These are phyloP conservation scores for Coemansia biformis DNA, from an alignment of 192 early-diverging fungal genomes.

Conservation along the genomic window DNA sequence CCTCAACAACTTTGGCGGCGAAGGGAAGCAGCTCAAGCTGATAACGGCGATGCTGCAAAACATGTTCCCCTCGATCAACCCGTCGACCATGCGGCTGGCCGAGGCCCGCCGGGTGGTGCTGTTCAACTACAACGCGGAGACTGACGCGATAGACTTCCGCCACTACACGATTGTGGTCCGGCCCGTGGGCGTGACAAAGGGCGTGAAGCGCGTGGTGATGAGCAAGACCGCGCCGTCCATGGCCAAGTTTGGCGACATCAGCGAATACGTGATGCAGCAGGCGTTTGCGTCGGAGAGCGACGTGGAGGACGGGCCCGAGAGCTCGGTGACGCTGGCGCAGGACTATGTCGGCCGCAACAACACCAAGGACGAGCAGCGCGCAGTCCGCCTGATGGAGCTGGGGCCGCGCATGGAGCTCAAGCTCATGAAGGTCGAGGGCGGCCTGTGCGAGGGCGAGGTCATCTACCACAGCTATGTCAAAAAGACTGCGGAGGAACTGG, in stretches of 20 bases:
- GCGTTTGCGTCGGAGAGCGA: slow-evolving; percentile 85
- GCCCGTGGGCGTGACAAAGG: slow-evolving; percentile 82
- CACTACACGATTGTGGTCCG: slow-evolving; percentile 89
- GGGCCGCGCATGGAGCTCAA: slow-evolving; percentile 85
- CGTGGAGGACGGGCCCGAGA: slow-evolving; percentile 84
- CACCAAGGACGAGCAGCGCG: slow-evolving; percentile 71
- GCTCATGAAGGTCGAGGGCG: slow-evolving; percentile 84
- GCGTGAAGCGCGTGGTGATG: slow-evolving; percentile 78
- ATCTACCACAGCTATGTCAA: slow-evolving; percentile 77
- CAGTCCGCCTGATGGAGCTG: slow-evolving; percentile 79
- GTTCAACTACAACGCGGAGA: slow-evolving; percentile 83
- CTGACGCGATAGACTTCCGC: slow-evolving; percentile 82
- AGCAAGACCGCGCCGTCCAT: slow-evolving; percentile 70
- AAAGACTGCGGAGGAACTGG: slow-evolving; percentile 70
- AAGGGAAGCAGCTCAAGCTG: slow-evolving; percentile 64
- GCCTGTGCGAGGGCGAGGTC: slow-evolving; percentile 88
- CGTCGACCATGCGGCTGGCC: slow-evolving; percentile 86
- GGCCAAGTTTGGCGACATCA: slow-evolving; percentile 77
- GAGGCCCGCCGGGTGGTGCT: slow-evolving; percentile 88
- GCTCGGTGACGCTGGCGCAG: slow-evolving; percentile 77
- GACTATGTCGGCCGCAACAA: slow-evolving; percentile 75
- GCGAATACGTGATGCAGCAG: slow-evolving; percentile 84
- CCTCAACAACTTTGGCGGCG: slow-evolving; percentile 49
- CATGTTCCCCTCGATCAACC: slow-evolving; percentile 94
- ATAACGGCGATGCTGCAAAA: slow-evolving; percentile 95